Evolutionary conservation across 176 grass and related monocot genomes (phyloP).

Genomic region (Hordeum marinum): DNA sequence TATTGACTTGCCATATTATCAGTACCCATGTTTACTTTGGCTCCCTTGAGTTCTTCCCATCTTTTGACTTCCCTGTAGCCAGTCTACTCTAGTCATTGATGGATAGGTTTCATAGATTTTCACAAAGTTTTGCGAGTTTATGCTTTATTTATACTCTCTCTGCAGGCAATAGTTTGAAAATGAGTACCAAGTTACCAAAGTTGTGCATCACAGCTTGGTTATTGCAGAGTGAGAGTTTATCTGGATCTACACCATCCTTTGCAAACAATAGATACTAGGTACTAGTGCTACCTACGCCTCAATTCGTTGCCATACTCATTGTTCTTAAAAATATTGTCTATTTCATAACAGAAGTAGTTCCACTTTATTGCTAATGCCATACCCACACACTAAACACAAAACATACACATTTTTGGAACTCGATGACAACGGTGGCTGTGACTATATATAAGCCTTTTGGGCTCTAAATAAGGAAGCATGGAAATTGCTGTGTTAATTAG

Average conservation of each 20-base stretch:
- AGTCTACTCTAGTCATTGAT: background rate
- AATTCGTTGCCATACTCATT: background rate
- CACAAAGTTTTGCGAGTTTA: background rate
- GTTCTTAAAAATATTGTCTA: background rate
- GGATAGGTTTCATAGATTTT: background rate
- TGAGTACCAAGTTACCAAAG: background rate
- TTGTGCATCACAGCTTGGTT: background rate
- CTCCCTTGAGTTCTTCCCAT: background rate
- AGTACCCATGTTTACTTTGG: background rate
- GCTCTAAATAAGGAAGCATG: background rate
- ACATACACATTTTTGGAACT: background rate
- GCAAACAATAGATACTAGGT: background rate
- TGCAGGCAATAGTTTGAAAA: background rate
- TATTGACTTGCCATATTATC: background rate
- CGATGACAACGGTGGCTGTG: background rate
- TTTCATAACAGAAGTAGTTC: background rate
- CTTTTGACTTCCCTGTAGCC: background rate
- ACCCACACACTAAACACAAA: background rate
- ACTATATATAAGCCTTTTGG: background rate
- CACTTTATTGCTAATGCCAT: background rate
- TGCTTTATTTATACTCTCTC: background rate
- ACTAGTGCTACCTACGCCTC: background rate
- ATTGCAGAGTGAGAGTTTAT: background rate
- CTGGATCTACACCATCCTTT: constrained; percentile 2
- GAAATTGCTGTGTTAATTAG: background rate